phyloP scores from a whole-genome alignment of 805 yeast genomes.

The Priceomyces haplophilus region DNA sequence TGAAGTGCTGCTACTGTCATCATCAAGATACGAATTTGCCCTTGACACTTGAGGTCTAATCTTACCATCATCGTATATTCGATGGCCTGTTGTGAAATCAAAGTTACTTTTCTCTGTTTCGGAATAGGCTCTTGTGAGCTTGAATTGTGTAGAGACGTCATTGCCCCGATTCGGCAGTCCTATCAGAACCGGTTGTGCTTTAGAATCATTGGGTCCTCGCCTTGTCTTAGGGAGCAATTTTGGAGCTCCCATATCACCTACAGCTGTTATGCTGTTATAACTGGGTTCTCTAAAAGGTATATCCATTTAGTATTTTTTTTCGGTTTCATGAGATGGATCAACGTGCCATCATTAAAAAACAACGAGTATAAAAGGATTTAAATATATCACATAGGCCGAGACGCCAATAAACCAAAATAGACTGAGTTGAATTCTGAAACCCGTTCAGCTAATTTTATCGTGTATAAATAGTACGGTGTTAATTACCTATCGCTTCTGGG shows the following conservation, averaged over 20 bases:
- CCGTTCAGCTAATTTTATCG: no score
- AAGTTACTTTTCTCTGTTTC: slow-evolving; percentile 64
- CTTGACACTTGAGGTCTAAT: slow-evolving; percentile 41
- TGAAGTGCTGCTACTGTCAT: slow-evolving; percentile 1
- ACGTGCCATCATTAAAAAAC: neutral
- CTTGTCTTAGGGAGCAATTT: neutral
- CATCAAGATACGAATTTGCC: slow-evolving; percentile 10
- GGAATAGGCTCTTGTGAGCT: slow-evolving; percentile 55
- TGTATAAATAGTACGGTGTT: no score
- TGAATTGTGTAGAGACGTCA: slow-evolving; percentile 12
- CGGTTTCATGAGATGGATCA: neutral
- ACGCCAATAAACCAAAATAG: neutral
- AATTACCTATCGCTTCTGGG: no score
- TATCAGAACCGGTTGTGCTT: neutral
- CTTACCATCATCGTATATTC: slow-evolving; percentile 51
- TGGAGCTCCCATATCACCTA: neutral
- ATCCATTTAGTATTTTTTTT: neutral
- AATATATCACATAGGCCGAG: neutral
- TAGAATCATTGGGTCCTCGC: neutral
- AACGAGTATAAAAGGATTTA: neutral
- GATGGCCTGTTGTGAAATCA: slow-evolving; percentile 50
- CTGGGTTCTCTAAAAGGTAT: neutral
- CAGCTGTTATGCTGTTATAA: neutral
- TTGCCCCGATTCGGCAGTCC: neutral
- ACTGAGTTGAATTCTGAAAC: no score